These are phyloP conservation scores for Scenedesmus sp. DNA, from an alignment of 163 green algal genomes.

Conservation along the genomic window DNA sequence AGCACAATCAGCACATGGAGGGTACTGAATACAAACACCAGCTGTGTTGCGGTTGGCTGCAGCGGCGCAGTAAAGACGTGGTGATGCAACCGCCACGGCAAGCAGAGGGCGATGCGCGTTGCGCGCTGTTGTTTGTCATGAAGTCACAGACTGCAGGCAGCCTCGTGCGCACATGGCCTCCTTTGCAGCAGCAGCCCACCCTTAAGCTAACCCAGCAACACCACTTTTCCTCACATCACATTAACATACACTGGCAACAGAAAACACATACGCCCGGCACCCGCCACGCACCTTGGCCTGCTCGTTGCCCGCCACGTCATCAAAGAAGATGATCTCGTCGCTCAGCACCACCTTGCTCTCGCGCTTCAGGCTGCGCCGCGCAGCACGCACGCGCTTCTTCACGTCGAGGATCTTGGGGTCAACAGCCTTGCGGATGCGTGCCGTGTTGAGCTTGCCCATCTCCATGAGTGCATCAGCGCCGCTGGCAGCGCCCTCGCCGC, in stretches of 20 bases:
- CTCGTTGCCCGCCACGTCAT: slow-evolving; percentile 95
- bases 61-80: not conserved
- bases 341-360: slow-evolving; percentile 85
- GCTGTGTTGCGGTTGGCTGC: not conserved
- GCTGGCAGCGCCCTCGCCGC: not conserved
- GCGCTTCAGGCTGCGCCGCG: slow-evolving; percentile 78
- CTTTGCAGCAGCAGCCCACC: too few species aligned
- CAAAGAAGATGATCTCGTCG: slow-evolving; percentile 91
- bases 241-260: not conserved
- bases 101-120: too few species aligned
- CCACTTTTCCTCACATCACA: too few species aligned
- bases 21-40: not conserved
- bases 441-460: slow-evolving; percentile 78
- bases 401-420: slow-evolving; percentile 69
- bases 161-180: too few species aligned
- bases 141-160: too few species aligned
- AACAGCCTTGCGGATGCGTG: slow-evolving; percentile 68
- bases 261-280: not conserved
- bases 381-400: slow-evolving; percentile 52
- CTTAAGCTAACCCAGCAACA: too few species aligned
- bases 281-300: slow-evolving; percentile 84
- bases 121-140: too few species aligned
- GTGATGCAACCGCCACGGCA: too few species aligned
- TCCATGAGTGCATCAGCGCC: slow-evolving; percentile 59
- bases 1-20: not conserved